Conservation (phyloP, 768 basidiomycete species). For the Phylloporus sp. region DNA sequence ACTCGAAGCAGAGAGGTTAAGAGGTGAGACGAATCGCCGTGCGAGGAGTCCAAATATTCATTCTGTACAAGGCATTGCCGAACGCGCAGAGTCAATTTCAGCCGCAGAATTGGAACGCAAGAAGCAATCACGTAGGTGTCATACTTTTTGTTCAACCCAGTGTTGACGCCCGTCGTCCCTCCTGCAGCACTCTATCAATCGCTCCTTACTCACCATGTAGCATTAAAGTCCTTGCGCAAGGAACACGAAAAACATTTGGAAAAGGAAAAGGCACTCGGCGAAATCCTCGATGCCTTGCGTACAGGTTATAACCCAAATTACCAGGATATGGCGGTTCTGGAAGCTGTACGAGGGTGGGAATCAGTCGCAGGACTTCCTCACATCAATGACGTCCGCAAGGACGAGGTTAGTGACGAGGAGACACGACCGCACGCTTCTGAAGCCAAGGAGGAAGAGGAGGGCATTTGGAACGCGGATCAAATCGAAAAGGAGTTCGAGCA, state of each 20-base stretch:
- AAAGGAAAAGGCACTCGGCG: slow-evolving; percentile 70
- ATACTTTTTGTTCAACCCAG: not conserved
- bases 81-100: slow-evolving; percentile 71
- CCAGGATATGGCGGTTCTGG: slow-evolving; percentile 98
- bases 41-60: not conserved
- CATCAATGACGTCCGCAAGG: slow-evolving; percentile 62
- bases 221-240: slow-evolving; percentile 70
- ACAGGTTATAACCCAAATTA: slow-evolving; percentile 96
- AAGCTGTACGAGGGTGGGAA: slow-evolving; percentile 94
- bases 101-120: slow-evolving; percentile 79
- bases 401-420: slow-evolving; percentile 34
- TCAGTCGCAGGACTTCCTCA: slow-evolving; percentile 64
- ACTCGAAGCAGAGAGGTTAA: slow-evolving; percentile 66
- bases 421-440: slow-evolving; percentile 15
- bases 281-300: slow-evolving; percentile 77
- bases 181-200: slow-evolving; percentile 72
- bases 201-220: slow-evolving; percentile 65
- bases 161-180: not conserved
- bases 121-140: slow-evolving; percentile 73
- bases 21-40: slow-evolving; percentile 43
- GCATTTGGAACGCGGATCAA: slow-evolving; percentile 53
- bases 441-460: slow-evolving; percentile 47
- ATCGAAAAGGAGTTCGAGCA: slow-evolving; percentile 54
- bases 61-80: slow-evolving; percentile 58
- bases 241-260: slow-evolving; percentile 70